These are phyloP conservation scores for Porodaedalea pini DNA, from an alignment of 1,284 basidiomycete genomes.

Conservation along the genomic window DNA sequence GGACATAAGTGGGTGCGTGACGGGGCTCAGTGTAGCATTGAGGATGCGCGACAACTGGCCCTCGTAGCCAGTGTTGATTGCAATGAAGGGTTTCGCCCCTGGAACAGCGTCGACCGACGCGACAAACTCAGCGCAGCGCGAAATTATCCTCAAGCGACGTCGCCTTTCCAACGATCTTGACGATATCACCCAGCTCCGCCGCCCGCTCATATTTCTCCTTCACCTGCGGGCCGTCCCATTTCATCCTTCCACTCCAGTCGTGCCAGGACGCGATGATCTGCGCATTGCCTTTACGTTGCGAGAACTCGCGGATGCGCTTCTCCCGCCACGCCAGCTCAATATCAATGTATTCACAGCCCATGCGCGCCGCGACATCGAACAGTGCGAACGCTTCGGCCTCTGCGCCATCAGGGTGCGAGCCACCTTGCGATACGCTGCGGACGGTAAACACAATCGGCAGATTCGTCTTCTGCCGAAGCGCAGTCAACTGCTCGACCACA, in stretches of 20 bases:
- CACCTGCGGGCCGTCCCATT: constrained; percentile 73
- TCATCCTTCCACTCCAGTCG: constrained; percentile 84
- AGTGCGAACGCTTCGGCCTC: constrained; percentile 76
- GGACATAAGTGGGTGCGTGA: constrained; percentile 86
- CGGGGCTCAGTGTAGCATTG: constrained; percentile 83
- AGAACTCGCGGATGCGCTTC: constrained; percentile 58
- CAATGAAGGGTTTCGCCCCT: constrained; percentile 76
- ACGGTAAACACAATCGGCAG: constrained; percentile 94
- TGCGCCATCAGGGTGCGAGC: constrained; percentile 82
- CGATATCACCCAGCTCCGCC: constrained; percentile 74
- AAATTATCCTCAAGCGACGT: constrained; percentile 77
- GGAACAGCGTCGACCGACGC: constrained; percentile 39
- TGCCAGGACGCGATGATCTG: constrained; percentile 93
- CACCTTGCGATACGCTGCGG: constrained; percentile 85
- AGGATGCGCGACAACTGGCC: constrained; percentile 91
- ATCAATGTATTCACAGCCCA: constrained; percentile 92
- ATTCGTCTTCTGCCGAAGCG: constrained; percentile 71
- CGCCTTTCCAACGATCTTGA: constrained; percentile 92
- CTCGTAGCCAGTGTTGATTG: constrained; percentile 88
- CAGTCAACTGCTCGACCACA: constrained; percentile 80
- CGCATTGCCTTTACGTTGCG: constrained; percentile 64
- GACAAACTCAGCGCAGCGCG: constrained; percentile 72
- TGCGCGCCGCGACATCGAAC: constrained; percentile 74
- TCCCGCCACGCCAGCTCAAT: constrained; percentile 81
- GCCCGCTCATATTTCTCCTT: constrained; percentile 70